Evolutionary conservation across 192 early-diverging fungal species (phyloP), one percentile per base, ranked within the genome.

Genomic region (Backusella circina): DNA sequence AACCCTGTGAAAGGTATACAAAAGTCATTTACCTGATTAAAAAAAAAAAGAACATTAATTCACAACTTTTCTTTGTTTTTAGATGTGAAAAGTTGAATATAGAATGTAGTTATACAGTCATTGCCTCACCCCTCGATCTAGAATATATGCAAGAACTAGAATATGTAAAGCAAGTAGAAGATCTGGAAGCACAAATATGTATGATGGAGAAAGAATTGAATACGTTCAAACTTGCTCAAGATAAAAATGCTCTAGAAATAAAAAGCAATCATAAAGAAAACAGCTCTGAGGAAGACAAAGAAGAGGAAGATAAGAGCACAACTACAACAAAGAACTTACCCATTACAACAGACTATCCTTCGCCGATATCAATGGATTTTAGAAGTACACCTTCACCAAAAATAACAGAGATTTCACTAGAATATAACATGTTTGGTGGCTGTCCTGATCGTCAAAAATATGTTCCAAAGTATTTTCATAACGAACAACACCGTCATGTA

Each of bases 1-100:
- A 50, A 31, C 74, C 74, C 31, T 75, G 74, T 68, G 74, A 67
- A 12, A 75, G 74, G 74, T 75, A 75, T 33, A 68, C 21, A 7
- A 21, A 50, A 51, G 0, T 23, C 8, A 15, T 72, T 30, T 36
- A 13, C 26, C 21, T 37, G 30, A 8, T 23, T 50, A 39, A 9
- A 41, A 7, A 21, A 18, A 61, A 15, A 44, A 10, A 33, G 5
- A 35, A 35, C 2, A 35, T 21, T 26, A 61, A 57, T 26, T 57
- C n/a, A 57, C 23, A 41, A 21, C 6, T 51, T 0, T 23, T 3
- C 10, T 23, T 57, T 10, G 23, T 23, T 26, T 23, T 28, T 57
- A 77, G 76, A 44, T 77, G 76, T 30, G 18, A 66, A 2, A 71
- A 72, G 31, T 36, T 73, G 21, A 16, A 51, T 4, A 10, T 73